Evolutionary conservation across 768 basidiomycete genomes (phyloP).

Genomic region (Cystobasidium onofrii): DNA sequence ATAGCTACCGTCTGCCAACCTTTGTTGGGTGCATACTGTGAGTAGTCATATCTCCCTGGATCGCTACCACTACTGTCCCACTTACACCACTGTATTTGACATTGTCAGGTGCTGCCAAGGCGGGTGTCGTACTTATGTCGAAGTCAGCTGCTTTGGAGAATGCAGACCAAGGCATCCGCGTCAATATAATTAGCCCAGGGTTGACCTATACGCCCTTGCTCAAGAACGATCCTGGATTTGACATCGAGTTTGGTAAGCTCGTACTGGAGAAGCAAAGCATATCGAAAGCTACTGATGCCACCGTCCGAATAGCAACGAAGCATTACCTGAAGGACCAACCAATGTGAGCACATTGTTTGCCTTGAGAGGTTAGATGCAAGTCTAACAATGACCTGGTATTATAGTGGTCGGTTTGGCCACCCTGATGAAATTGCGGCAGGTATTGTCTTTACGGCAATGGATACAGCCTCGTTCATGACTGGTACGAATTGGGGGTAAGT

Average conservation of each 20-base stretch:
- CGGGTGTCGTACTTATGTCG: not conserved
- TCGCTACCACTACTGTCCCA: not conserved
- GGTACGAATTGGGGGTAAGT: slow-evolving; percentile 4
- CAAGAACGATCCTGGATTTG: slow-evolving; percentile 5
- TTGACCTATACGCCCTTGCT: not conserved
- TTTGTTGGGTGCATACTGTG: slow-evolving; percentile 5
- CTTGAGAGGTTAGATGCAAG: too few species aligned
- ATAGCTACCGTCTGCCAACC: slow-evolving; percentile 2
- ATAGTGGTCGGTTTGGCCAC: slow-evolving; percentile 10
- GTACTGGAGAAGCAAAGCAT: not conserved
- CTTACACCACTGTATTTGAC: not conserved
- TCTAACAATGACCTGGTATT: too few species aligned
- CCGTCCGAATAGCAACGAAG: not conserved
- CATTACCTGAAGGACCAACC: slow-evolving; percentile 1
- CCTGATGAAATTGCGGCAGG: slow-evolving; percentile 20
- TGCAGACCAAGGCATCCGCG: slow-evolving; percentile 6
- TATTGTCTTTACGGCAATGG: slow-evolving; percentile 10
- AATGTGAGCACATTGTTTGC: not conserved
- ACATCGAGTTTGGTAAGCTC: not conserved
- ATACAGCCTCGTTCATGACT: not conserved
- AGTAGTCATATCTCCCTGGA: not conserved
- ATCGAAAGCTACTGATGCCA: not conserved
- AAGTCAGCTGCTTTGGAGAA: slow-evolving; percentile 16
- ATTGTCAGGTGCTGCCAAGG: slow-evolving; percentile 8
- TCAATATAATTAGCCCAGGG: slow-evolving; percentile 4